Base-by-base conservation (phyloP, 2,329 filamentous ascomycete species). In the Torrubiella hemipterigena region DNA sequence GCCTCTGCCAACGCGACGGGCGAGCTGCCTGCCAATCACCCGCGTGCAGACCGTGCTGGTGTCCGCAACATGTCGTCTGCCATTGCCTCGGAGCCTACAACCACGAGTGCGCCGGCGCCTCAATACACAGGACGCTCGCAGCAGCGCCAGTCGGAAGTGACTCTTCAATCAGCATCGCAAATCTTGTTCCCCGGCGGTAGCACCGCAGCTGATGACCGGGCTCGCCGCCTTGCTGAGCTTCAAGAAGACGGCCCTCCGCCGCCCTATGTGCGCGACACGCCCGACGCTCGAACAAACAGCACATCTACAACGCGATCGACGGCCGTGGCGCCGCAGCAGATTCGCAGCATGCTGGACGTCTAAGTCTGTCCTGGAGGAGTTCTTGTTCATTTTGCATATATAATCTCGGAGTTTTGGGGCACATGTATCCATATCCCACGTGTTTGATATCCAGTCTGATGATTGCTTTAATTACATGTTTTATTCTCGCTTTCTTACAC, bases 291-390 rank as follows among this genome's bases (percentile, higher is more conserved):
- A 27, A 65, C 60, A 31, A 49, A 55, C 25, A 70, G 66, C 39
- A 54, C 56, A 2, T 57, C 50, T 27, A 68, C 67, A 21, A 53
- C 51, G n/a, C 49, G 57, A 27, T 71, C 67, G 5, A 50, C 64
- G 10, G 54, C 47, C 6, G 55, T 48, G n/a, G 61, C 59, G 32
- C 66, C 68, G n/a, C 66, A 71, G 44, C 61, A 69, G 42, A 51
- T 73, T 6, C 58, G 54, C 42, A 74, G 70, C 44, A 75, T 75
- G 70, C 41, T 75, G 42, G 70, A 75, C 42, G 44, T 74, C 11
- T 74, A 50, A n/a, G n/a, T n/a, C n/a, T n/a, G n/a, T n/a, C n/a
- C n/a, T n/a, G n/a, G 16, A 8, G 5, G 30, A 11, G 22, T 22
- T 22, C n/a, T 22, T n/a, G 20, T 22, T 22, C 20, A 22, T n/a